Evolutionary conservation across 2,329 filamentous ascomycete species (phyloP).

Genomic region (Xylariaceae sp.): DNA sequence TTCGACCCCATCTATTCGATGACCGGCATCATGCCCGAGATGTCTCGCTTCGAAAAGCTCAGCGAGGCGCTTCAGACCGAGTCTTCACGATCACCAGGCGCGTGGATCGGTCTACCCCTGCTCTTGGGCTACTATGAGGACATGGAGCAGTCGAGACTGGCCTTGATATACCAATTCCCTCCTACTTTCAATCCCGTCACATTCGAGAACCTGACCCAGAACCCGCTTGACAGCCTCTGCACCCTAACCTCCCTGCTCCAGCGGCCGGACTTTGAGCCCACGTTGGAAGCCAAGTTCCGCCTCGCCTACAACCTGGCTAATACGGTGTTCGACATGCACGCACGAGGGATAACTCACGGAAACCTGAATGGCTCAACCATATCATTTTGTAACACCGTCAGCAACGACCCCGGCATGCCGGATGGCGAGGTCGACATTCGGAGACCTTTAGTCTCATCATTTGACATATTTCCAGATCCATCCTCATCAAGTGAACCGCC

Average conservation of each 20-base stretch:
- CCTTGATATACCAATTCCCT: slow-evolving; percentile 71
- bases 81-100: slow-evolving; percentile 44
- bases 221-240: slow-evolving; percentile 46
- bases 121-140: slow-evolving; percentile 73
- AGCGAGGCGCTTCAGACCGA: slow-evolving; percentile 54
- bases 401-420: slow-evolving; percentile 35
- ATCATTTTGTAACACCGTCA: slow-evolving; percentile 54
- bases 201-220: slow-evolving; percentile 46
- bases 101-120: slow-evolving; percentile 59
- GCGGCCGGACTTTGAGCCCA: slow-evolving; percentile 53
- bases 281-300: slow-evolving; percentile 71
- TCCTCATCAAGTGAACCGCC: slow-evolving; percentile 29
- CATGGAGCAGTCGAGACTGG: slow-evolving; percentile 63
- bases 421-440: slow-evolving; percentile 57
- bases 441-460: slow-evolving; percentile 66
- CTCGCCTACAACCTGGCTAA: slow-evolving; percentile 69
- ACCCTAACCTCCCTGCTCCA: slow-evolving; percentile 52
- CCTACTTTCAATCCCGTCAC: slow-evolving; percentile 57
- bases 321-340: slow-evolving; percentile 70
- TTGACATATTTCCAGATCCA: slow-evolving; percentile 64
- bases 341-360: slow-evolving; percentile 64
- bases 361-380: slow-evolving; percentile 65
- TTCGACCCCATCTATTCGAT: slow-evolving; percentile 59
- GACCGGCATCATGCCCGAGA: slow-evolving; percentile 60
- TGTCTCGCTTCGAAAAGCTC: slow-evolving; percentile 61